phyloP scores from a whole-genome alignment of 2,329 filamentous ascomycete species.

The Chrysoporthe puriensis region DNA sequence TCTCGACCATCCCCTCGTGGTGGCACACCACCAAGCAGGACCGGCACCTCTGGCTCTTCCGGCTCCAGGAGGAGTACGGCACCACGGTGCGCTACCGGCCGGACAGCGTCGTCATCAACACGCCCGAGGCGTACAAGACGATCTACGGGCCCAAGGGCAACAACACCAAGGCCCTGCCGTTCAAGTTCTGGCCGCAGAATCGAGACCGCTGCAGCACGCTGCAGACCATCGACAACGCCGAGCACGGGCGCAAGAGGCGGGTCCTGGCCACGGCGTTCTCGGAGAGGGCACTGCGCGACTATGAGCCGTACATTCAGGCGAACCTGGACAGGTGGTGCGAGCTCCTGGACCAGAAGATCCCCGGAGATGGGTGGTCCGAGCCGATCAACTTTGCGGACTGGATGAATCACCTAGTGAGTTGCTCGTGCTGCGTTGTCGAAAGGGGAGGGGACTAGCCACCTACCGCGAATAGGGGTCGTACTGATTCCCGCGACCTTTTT shows the following conservation, averaged over 20 bases:
- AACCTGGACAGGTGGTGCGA: constrained; percentile 27
- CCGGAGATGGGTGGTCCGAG: constrained; percentile 10
- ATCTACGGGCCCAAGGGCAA: constrained; percentile 27
- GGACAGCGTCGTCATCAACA: constrained; percentile 16
- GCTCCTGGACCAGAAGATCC: constrained; percentile 13
- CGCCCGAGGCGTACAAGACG: constrained; percentile 21
- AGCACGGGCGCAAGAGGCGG: constrained; percentile 47
- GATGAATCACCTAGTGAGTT: constrained; percentile 20
- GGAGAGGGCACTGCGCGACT: constrained; percentile 45
- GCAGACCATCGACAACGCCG: constrained; percentile 45
- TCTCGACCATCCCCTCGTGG: constrained; percentile 17
- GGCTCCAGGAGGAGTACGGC: constrained; percentile 19
- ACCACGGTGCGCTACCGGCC: constrained; percentile 15
- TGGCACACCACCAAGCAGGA: constrained; percentile 15
- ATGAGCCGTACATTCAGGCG: constrained; percentile 37
- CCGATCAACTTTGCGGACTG: constrained; percentile 23
- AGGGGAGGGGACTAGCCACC: neutral
- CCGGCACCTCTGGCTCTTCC: constrained; percentile 19
- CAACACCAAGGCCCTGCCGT: constrained; percentile 13
- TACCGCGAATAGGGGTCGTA: neutral
- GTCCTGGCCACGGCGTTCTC: constrained; percentile 50
- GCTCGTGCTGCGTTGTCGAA: neutral
- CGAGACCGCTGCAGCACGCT: constrained; percentile 40
- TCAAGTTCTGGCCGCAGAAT: constrained; percentile 20
- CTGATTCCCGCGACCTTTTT: neutral